Evolutionary conservation across 257 asterid genomes (phyloP).

Genomic region (Verbascum thapsus): DNA sequence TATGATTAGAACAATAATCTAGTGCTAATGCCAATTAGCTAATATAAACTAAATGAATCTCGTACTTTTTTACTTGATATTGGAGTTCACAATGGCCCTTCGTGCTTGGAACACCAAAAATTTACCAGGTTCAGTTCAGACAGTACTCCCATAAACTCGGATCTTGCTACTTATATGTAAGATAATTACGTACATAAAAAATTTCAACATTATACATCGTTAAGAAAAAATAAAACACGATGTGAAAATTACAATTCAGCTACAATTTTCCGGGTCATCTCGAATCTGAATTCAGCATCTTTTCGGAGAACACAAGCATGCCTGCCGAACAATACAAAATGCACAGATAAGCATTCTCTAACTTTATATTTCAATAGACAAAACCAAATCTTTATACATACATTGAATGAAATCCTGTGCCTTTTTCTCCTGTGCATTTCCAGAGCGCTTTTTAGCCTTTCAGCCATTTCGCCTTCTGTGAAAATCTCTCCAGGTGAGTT

Average conservation of each 20-base stretch:
- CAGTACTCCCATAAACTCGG: neutral
- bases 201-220: no score
- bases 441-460: slow-evolving; percentile 41
- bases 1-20: no score
- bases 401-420: slow-evolving; percentile 47
- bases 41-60: no score
- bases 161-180: neutral
- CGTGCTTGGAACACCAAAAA: no score
- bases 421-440: slow-evolving; percentile 44
- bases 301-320: slow-evolving; percentile 65
- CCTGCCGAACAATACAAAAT: slow-evolving; percentile 37
- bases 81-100: neutral
- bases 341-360: neutral
- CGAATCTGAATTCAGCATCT: slow-evolving; percentile 29
- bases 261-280: neutral
- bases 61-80: neutral
- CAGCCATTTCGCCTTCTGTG: slow-evolving; percentile 45
- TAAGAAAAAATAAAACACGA: slow-evolving; percentile 7
- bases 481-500: slow-evolving; percentile 50
- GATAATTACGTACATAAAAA: no score
- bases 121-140: no score
- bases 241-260: neutral
- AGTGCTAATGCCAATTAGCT: no score
- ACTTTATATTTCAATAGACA: neutral
- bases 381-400: slow-evolving; percentile 21